Evolutionary conservation across 1,284 basidiomycete genomes (phyloP).

Genomic region (Cerioporus squamosus): DNA sequence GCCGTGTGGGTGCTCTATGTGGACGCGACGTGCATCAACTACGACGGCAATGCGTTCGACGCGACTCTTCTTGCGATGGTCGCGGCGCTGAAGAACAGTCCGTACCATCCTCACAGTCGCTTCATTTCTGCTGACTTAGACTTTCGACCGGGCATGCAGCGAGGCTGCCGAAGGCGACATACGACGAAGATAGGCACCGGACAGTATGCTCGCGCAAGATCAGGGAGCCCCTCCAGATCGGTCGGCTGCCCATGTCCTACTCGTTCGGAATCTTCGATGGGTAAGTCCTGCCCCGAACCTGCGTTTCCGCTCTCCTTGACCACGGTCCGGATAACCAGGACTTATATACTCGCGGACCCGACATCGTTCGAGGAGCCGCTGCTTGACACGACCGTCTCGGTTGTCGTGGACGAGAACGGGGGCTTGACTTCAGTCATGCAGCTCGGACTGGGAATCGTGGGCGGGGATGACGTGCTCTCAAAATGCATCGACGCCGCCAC

Average conservation of each 20-base stretch:
- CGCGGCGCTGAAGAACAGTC: conserved; percentile 85
- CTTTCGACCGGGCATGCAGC: conserved; percentile 53
- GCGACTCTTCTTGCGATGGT: conserved; percentile 88
- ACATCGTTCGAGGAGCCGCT: conserved; percentile 91
- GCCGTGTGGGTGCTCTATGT: conserved; percentile 92
- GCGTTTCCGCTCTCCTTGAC: not conserved
- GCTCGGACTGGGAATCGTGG: conserved; percentile 49
- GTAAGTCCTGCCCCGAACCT: conserved; percentile 47
- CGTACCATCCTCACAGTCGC: conserved; percentile 32
- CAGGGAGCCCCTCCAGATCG: conserved; percentile 51
- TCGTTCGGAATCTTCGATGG: conserved; percentile 86
- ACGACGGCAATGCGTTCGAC: conserved; percentile 95
- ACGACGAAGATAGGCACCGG: conserved; percentile 67
- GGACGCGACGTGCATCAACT: conserved; percentile 94
- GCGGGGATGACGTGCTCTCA: conserved; percentile 42
- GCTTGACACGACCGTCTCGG: conserved; percentile 69
- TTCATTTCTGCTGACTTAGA: too few relatives aligned
- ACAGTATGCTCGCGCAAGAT: conserved; percentile 69
- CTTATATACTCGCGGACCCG: conserved; percentile 80
- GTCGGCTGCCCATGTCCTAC: conserved; percentile 59
- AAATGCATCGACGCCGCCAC: conserved; percentile 53
- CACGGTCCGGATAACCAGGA: conserved; percentile 40
- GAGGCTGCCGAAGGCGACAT: conserved; percentile 74
- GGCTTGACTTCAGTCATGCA: conserved; percentile 63
- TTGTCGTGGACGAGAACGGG: conserved; percentile 63